Evolutionary conservation across 805 yeast genomes (phyloP), one percentile per base, ranked within the genome.

Genomic region (Sungouiella blattae): DNA sequence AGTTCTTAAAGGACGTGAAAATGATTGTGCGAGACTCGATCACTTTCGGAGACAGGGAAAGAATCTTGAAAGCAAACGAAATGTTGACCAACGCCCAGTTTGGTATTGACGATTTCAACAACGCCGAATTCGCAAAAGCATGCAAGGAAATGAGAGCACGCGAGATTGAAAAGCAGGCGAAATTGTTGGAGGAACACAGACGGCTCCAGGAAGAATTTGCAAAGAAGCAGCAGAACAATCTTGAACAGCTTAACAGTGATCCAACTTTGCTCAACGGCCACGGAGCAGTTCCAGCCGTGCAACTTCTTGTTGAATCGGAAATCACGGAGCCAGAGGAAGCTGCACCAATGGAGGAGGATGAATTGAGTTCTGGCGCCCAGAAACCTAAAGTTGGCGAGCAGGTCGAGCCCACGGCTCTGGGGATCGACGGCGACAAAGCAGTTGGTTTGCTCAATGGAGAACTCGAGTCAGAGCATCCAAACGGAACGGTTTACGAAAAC

Each of bases 11-110:
- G 46, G 98, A 93, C 54, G 74, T 93, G 28, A 87, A 82, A 52
- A 73, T 84, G 77, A 91, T 93, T 25, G 80, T 85, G 28, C 71
- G 71, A 22, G 99, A 93, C 63, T 75, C 95, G 0, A 69, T 73
- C 22, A 77, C 80, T 0, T 61, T 73, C 3, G 87, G 86, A 0
- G 98, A 91, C 46, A 72, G 98, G 28, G 98, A 93, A 39, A 70
- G 96, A 35, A 66, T 83, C 4, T 57, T 77, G 43, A 76, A 75
- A 52, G 96, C 98, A 0, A 84, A 91, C 37, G 98, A 93, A 57
- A 89, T 93, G 98, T 77, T 76, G 54, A 95, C 97, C 9, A 89
- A 93, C 62, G 95, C 96, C 0, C 96, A 88, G 58, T 95, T 93
- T 55, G 95, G 94, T 5, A 74, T 93, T 35, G 98, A 93, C 49